These are phyloP conservation scores for Cytospora paraplurivora DNA, from an alignment of 2,329 filamentous ascomycete species.

Conservation along the genomic window DNA sequence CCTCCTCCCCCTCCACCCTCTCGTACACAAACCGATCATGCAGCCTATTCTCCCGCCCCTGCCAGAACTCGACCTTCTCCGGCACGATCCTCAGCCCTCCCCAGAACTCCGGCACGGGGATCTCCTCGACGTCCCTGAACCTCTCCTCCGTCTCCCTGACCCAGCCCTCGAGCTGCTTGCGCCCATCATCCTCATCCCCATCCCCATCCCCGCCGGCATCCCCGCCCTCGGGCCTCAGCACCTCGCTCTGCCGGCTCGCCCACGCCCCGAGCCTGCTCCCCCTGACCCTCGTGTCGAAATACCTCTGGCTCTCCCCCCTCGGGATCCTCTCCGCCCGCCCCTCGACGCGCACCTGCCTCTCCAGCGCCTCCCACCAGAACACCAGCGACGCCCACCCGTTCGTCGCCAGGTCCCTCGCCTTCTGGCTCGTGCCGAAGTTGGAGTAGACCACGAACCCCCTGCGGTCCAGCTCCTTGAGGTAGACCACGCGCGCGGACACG, in stretches of 20 bases:
- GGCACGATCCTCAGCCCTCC: conserved; percentile 86
- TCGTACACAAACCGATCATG: conserved; percentile 93
- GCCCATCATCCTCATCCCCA: conserved; percentile 61
- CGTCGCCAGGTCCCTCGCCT: conserved; percentile 66
- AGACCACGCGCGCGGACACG: conserved; percentile 83
- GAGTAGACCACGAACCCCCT: conserved; percentile 87
- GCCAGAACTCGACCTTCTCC: conserved; percentile 92
- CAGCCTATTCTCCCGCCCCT: conserved; percentile 83
- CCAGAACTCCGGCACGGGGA: conserved; percentile 94
- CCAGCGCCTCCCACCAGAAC: conserved; percentile 86
- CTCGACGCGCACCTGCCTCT: conserved; percentile 90
- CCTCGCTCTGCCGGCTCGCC: conserved; percentile 86
- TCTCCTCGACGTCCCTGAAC: conserved; percentile 75
- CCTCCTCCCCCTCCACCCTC: conserved; percentile 51
- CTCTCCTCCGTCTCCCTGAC: conserved; percentile 74
- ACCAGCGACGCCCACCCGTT: conserved; percentile 83
- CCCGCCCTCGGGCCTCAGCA: conserved; percentile 51
- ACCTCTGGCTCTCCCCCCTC: conserved; percentile 69
- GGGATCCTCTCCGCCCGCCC: conserved; percentile 69
- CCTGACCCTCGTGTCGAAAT: conserved; percentile 70
- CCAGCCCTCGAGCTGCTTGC: conserved; percentile 73
- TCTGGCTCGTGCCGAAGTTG: conserved; percentile 80
- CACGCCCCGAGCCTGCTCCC: conserved; percentile 88
- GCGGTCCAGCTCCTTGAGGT: conserved; percentile 90
- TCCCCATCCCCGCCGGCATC: conserved; percentile 32